Evolutionary conservation across 108 stramenopile species (phyloP), one percentile per base, ranked within the genome.

Genomic region (Conticribra guillardii): DNA sequence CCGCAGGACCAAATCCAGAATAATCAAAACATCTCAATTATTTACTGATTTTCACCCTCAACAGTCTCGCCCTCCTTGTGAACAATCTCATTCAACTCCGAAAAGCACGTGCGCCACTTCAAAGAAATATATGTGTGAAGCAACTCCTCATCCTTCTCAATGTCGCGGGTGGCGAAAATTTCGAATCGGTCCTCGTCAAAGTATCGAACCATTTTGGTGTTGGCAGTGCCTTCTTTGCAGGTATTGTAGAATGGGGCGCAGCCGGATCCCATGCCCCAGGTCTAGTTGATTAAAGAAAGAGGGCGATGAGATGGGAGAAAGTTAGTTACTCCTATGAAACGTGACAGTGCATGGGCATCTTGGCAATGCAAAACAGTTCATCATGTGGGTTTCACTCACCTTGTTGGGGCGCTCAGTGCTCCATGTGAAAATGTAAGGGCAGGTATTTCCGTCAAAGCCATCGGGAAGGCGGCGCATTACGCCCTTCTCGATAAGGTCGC

Each of bases 401-500:
- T 79, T 89, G 71, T 83, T 83, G 30, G 89, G 89, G 28, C 89
- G 81, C 34, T 89, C 84, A 30, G 47, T 66, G 57, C 76, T 79
- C 89, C 89, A 89, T 14, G 89, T 89, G 71, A 87, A 89, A 62
- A 86, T 83, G 71, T 87, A 86, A 15, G 85, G 84, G 49, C 89
- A 89, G 1, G 84, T 81, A 67, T 85, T 85, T 21, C 89, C 89
- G 58, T 89, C 86, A 54, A 89, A 89, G 17, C 89, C 89, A 16
- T 87, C 86, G 31, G 85, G 85, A 54, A 89, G 77, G 79, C 85
- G 85, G 41, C 89, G 75, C 82, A 89, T 87, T 27, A 87, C 61
- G 48, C 89, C 89, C 82, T 87, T 87, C 71, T 89, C 89, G 28
- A 89, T 67, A 22, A 87, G 70, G 4, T 89, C 89, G 4, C 86